Percentiles rank a stretch among this genome's conserved stretches.
Evolutionary conservation across 2,329 filamentous ascomycete species (phyloP).

Genomic region (Colletotrichum navitas): DNA sequence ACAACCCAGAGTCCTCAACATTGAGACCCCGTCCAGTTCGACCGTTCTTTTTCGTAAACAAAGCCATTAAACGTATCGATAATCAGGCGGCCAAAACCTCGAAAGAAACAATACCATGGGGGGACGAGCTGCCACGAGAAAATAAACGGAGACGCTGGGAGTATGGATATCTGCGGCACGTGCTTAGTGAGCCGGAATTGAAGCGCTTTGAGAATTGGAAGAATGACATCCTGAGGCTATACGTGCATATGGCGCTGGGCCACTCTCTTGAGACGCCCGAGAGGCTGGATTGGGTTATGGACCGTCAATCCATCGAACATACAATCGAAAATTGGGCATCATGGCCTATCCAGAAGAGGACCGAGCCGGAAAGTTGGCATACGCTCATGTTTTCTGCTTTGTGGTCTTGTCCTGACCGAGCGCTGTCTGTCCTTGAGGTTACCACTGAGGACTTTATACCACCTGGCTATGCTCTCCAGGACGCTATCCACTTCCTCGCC

Average conservation of each 20-base stretch:
- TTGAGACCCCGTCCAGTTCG: too few relatives aligned
- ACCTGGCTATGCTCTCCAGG: slow-evolving; percentile 55
- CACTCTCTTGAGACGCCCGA: slow-evolving; percentile 2
- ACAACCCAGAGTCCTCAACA: not conserved
- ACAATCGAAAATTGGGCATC: slow-evolving; percentile 46
- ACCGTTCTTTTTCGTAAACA: not conserved
- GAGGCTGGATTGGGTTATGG: slow-evolving; percentile 48
- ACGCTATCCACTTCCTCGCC: slow-evolving; percentile 52
- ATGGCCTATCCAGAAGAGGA: slow-evolving; percentile 12
- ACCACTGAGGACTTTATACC: slow-evolving; percentile 54
- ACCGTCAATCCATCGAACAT: slow-evolving; percentile 46
- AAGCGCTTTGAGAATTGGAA: slow-evolving; percentile 40
- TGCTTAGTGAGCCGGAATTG: slow-evolving; percentile 23
- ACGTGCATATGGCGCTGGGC: not conserved
- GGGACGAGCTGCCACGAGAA: not conserved
- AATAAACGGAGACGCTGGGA: slow-evolving; percentile 43
- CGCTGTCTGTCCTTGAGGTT: slow-evolving; percentile 51
- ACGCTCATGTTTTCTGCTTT: slow-evolving; percentile 54
- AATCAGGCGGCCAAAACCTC: not conserved
- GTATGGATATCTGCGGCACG: slow-evolving; percentile 40
- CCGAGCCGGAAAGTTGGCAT: slow-evolving; percentile 47
- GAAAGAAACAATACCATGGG: not conserved
- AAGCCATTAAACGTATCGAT: not conserved
- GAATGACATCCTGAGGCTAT: slow-evolving; percentile 20
- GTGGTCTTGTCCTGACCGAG: slow-evolving; percentile 49